These are phyloP conservation scores for Ceriops decandra DNA, from an alignment of 345 rosid species.

Conservation along the genomic window DNA sequence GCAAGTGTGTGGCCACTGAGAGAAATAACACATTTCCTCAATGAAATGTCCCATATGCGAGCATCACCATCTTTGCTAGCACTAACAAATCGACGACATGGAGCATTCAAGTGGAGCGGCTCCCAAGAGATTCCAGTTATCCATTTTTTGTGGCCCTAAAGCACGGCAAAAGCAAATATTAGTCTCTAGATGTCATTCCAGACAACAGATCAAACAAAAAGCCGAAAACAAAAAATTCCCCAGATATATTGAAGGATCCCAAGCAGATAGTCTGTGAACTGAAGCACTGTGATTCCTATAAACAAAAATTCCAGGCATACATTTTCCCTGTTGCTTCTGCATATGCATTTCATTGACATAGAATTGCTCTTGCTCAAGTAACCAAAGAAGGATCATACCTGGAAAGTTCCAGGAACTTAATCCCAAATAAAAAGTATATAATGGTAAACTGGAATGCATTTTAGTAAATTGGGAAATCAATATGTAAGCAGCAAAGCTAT, in stretches of 20 bases:
- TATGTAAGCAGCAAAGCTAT: too few species aligned
- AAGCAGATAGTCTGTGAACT: too few species aligned
- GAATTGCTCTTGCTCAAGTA: too few species aligned
- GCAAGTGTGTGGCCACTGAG: slow-evolving; percentile 92
- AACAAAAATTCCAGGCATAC: too few species aligned
- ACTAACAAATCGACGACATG: slow-evolving; percentile 93
- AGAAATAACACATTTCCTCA: slow-evolving; percentile 64
- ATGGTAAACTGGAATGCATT: too few species aligned
- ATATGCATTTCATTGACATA: too few species aligned
- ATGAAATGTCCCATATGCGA: slow-evolving; percentile 81
- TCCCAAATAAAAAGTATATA: too few species aligned
- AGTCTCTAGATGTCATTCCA: not conserved
- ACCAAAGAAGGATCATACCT: too few species aligned
- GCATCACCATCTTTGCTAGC: slow-evolving; percentile 99
- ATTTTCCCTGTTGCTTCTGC: too few species aligned
- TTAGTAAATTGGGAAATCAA: too few species aligned
- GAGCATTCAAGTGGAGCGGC: slow-evolving; percentile 85
- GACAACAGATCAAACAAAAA: not conserved
- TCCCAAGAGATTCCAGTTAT: slow-evolving; percentile 98
- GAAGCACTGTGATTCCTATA: too few species aligned
- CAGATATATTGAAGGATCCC: not conserved
- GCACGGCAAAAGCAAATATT: slow-evolving; percentile 20
- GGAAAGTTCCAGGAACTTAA: too few species aligned
- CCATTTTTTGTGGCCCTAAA: slow-evolving; percentile 98
- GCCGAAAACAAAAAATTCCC: not conserved